Base-by-base conservation (phyloP, 1,284 basidiomycete species). In the Microbotryum lychnidis-dioicae region DNA sequence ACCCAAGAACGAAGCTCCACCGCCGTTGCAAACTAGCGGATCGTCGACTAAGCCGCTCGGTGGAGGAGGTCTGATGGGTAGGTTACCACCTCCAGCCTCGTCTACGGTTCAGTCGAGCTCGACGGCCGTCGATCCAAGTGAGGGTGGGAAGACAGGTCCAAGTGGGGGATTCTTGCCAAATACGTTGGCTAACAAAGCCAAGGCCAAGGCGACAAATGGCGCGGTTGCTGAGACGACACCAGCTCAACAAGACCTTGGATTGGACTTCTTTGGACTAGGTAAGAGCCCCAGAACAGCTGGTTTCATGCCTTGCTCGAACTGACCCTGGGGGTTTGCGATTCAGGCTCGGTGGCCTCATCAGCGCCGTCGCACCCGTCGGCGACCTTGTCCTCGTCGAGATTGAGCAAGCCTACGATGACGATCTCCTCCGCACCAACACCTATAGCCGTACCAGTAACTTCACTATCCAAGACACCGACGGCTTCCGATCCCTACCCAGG, bases 401-500 rank as follows among this genome's bases (percentile, higher is more conserved):
- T 54, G 6, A 27, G 45, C 29, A 59, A 58, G 2, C 57, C 64
- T n/a, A 44, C 56, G 6, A 54, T 58, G 21, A 54, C 64, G 14
- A 29, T 60, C 51, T 56, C 53, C 31, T 58, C 66, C n/a, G 62
- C 56, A 0, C 50, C 59, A 3, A 20, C 52, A 31, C 50, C 54
- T 0, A 42, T 18, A 42, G 37, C 12, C 3, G 16, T 10, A 42
- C 37, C 37, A 12, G 37, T n/a, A 6, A 49, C 5, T 16, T 45
- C 61, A 55, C 16, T 52, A 1, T 42, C 51, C 48, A 51, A 61
- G 23, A 31, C 53, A 20, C 65, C 66, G 3, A 67, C 63, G 3
- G 56, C 64, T 18, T 23, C 48, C 25, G 69, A 71, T 57, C 70
- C 70, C 16, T 71, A 71, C 56, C 70, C 70, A 6, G 70, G 70